Conservation (phyloP, 2,329 filamentous ascomycete species). For the Eutypella sp. region DNA sequence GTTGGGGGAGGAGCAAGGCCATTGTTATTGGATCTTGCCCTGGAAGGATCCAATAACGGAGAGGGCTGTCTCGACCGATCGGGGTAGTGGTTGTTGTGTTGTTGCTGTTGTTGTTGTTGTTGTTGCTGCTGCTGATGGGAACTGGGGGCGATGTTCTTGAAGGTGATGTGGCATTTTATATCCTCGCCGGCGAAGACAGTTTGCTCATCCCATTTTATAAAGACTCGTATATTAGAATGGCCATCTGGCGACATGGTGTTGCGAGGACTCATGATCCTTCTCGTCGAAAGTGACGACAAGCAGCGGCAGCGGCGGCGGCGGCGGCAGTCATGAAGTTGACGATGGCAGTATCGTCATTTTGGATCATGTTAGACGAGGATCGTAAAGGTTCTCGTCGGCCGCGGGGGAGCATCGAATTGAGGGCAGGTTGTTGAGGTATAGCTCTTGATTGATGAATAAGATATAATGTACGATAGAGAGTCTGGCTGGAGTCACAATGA, state of each 20-base stretch:
- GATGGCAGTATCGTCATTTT: neutral
- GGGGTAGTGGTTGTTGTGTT: no score
- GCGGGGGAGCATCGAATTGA: neutral
- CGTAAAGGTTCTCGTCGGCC: neutral
- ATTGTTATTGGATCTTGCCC: conserved; percentile 34
- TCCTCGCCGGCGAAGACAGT: conserved; percentile 96
- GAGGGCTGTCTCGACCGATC: conserved; percentile 36
- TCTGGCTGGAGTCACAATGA: no score
- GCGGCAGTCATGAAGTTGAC: neutral
- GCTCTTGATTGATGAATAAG: no score
- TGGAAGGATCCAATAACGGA: conserved; percentile 34
- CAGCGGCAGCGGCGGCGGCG: no score
- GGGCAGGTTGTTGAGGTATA: no score
- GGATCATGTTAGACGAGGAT: neutral
- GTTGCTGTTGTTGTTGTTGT: no score
- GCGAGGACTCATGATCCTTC: conserved; percentile 40
- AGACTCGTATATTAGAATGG: conserved; percentile 77
- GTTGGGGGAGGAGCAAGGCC: conserved; percentile 44
- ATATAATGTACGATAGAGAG: no score
- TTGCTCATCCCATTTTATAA: conserved; percentile 89
- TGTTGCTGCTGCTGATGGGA: conserved; percentile 31
- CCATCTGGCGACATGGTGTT: conserved; percentile 44
- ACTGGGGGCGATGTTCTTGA: conserved; percentile 71
- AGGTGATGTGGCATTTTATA: conserved; percentile 91
- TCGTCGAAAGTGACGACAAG: conserved; percentile 26